Conservation (phyloP, 129 eudicot genomes). For the Calendula officinalis region DNA sequence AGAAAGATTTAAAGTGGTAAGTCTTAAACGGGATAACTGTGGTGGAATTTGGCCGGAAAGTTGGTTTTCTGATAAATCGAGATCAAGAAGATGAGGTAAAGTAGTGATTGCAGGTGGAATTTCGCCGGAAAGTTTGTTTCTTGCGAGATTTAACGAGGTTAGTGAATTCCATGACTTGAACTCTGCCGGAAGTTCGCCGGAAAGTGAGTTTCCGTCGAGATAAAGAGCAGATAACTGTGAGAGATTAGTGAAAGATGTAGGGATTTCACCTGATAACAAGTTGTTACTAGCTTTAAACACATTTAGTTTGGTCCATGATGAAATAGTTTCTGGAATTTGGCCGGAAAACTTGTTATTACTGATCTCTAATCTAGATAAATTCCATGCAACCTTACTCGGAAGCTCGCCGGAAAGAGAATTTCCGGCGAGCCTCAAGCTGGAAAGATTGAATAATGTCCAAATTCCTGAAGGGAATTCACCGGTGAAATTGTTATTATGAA, state of each 20-base stretch:
- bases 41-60: conserved; percentile 76
- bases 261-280: conserved; percentile 65
- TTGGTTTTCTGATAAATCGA: conserved; percentile 71
- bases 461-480: conserved; percentile 71
- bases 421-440: conserved; percentile 41
- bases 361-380: conserved; percentile 66
- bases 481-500: conserved; percentile 50
- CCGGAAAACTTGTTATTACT: conserved; percentile 79
- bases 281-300: conserved; percentile 81
- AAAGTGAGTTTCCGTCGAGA: conserved; percentile 73
- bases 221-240: conserved; percentile 46
- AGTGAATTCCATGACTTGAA: conserved; percentile 69
- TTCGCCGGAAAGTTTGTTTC: conserved; percentile 71
- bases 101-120: conserved; percentile 55
- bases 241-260: conserved; percentile 56
- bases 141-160: conserved; percentile 52
- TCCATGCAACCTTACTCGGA: conserved; percentile 57
- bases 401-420: conserved; percentile 69
- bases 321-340: conserved; percentile 45
- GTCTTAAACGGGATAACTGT: conserved; percentile 45
- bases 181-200: conserved; percentile 64
- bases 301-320: conserved; percentile 53
- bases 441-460: conserved; percentile 46
- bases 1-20: conserved; percentile 69
- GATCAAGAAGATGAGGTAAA: conserved; percentile 64